Conservation (phyloP, 1,284 basidiomycete genomes). For the Trametes pubescens region DNA sequence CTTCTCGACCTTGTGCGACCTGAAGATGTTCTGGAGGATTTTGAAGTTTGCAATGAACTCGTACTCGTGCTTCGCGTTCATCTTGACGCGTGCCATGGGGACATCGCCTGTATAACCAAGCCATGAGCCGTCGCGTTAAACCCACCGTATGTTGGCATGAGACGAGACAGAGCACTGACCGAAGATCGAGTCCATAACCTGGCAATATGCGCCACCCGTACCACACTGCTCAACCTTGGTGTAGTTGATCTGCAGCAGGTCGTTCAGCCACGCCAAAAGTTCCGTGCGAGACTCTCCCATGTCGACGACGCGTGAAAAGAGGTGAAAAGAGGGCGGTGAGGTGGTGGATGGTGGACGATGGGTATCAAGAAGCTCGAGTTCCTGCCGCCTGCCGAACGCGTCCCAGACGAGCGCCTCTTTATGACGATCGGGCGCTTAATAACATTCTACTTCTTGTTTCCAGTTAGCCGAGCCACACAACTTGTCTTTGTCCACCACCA, state of each 20-base stretch:
- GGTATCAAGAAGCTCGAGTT: slow-evolving; percentile 32
- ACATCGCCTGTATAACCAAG: slow-evolving; percentile 67
- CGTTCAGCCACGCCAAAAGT: slow-evolving; percentile 93
- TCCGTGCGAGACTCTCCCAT: slow-evolving; percentile 82
- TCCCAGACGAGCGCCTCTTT: slow-evolving; percentile 19
- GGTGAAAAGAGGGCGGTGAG: slow-evolving; percentile 7
- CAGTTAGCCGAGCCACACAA: not conserved
- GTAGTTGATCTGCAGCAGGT: slow-evolving; percentile 90
- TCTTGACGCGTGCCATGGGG: slow-evolving; percentile 90
- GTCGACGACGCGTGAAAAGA: slow-evolving; percentile 29
- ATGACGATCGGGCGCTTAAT: slow-evolving; percentile 1
- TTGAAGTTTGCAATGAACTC: slow-evolving; percentile 97
- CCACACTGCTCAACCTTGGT: slow-evolving; percentile 97
- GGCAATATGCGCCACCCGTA: slow-evolving; percentile 89
- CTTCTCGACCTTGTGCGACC: slow-evolving; percentile 92
- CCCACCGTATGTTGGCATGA: not conserved
- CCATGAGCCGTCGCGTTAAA: not conserved
- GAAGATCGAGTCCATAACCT: slow-evolving; percentile 93
- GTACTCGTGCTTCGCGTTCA: slow-evolving; percentile 95
- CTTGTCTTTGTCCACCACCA: slow-evolving; percentile 4
- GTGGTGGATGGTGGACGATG: slow-evolving; percentile 38
- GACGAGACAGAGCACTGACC: slow-evolving; percentile 55
- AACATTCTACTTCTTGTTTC: not conserved
- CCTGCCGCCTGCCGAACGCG: slow-evolving; percentile 24
- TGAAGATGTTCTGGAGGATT: slow-evolving; percentile 91